Conservation (phyloP, 148 eudicot species). For the Cornus controversa region DNA sequence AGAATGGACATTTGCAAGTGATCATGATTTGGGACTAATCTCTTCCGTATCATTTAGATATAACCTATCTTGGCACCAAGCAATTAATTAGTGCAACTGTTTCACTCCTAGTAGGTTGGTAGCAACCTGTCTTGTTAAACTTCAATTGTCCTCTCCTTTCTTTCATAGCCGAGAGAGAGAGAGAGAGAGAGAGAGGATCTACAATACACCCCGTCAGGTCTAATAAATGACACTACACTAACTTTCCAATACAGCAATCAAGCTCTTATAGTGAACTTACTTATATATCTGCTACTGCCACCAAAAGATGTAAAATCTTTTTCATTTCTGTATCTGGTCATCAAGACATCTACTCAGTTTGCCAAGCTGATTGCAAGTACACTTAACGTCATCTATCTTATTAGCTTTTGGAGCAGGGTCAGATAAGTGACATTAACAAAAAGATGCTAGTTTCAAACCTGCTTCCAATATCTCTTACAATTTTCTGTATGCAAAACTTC, state of each 20-base stretch:
- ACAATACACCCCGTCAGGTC: too few relatives aligned
- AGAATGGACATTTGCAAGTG: not conserved
- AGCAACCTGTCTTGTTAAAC: not conserved
- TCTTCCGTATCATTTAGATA: not conserved
- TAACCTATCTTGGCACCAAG: not conserved
- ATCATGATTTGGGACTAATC: not conserved
- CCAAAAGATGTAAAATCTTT: not conserved
- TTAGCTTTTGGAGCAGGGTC: conserved; percentile 3
- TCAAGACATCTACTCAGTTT: not conserved
- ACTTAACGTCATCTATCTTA: not conserved
- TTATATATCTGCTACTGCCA: not conserved
- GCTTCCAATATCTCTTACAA: not conserved
- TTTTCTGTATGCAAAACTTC: too few relatives aligned
- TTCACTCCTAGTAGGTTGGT: not conserved
- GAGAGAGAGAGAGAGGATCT: too few relatives aligned
- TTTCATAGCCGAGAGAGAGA: too few relatives aligned
- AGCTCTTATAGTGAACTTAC: too few relatives aligned
- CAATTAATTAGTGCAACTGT: not conserved
- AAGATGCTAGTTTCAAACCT: not conserved
- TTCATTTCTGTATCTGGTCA: not conserved
- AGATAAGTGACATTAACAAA: not conserved
- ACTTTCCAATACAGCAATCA: not conserved
- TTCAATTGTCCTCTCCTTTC: not conserved
- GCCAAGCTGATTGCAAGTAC: conserved; percentile 1
- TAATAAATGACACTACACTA: not conserved